phyloP scores from a whole-genome alignment of 192 early-diverging fungal species.

The Chytriomyces sp. region DNA sequence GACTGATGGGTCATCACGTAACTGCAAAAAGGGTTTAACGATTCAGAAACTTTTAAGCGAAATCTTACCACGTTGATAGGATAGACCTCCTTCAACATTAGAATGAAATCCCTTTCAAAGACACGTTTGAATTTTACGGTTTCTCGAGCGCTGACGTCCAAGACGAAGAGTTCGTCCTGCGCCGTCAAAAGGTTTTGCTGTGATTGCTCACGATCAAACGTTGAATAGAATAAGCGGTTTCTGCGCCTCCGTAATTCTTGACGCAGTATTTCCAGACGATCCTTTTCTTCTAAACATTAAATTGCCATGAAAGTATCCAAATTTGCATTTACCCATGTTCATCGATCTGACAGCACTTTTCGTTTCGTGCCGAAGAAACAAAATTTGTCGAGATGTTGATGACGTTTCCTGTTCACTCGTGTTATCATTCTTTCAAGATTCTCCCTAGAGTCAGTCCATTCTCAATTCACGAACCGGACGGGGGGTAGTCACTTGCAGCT shows the following conservation, averaged over 20 bases:
- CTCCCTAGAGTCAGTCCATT: too few relatives aligned
- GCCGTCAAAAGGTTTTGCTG: slow-evolving; percentile 3
- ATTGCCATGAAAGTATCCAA: too few relatives aligned
- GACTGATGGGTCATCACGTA: slow-evolving; percentile 5
- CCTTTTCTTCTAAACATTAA: neutral
- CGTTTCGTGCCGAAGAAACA: too few relatives aligned
- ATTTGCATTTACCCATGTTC: too few relatives aligned
- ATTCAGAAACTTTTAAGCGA: neutral
- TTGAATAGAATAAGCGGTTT: slow-evolving; percentile 26
- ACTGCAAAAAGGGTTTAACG: neutral
- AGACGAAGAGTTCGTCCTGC: neutral
- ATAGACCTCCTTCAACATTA: slow-evolving; percentile 31
- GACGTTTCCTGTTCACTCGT: too few relatives aligned
- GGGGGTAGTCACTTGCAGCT: too few relatives aligned
- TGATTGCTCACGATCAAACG: slow-evolving; percentile 13
- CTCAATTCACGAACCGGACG: too few relatives aligned
- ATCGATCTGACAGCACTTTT: too few relatives aligned
- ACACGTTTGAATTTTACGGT: slow-evolving; percentile 10
- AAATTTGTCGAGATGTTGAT: too few relatives aligned
- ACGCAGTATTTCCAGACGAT: neutral
- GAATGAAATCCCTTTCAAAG: slow-evolving; percentile 1
- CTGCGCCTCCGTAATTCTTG: slow-evolving; percentile 9
- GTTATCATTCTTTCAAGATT: too few relatives aligned
- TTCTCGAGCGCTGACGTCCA: neutral
- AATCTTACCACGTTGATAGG: slow-evolving; percentile 35